phyloP scores from a whole-genome alignment of 1,284 basidiomycete species.

The Naganishia sp. region DNA sequence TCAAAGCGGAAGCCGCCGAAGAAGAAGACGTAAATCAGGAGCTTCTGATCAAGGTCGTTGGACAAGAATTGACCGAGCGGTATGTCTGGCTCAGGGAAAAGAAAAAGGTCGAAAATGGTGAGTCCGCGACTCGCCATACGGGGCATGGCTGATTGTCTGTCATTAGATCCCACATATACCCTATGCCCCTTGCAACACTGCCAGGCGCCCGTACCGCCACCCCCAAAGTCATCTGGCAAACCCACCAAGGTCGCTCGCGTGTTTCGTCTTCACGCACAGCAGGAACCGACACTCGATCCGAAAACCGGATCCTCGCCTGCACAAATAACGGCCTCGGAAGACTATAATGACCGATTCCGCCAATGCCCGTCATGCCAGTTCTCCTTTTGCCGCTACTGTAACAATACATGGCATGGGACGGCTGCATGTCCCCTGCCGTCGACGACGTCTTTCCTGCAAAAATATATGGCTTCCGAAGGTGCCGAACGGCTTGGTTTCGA shows the following conservation, averaged over 20 bases:
- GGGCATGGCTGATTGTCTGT: too few relatives aligned
- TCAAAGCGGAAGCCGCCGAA: constrained; percentile 32
- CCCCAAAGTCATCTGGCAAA: constrained; percentile 32
- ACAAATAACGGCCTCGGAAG: constrained; percentile 5
- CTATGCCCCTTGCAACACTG: constrained; percentile 50
- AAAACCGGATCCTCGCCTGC: background rate
- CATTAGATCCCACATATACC: constrained; percentile 46
- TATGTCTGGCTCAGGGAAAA: constrained; percentile 46
- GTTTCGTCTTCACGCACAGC: constrained; percentile 22
- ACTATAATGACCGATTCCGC: constrained; percentile 32
- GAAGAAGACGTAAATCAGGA: constrained; percentile 22
- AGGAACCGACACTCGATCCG: background rate
- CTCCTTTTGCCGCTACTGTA: constrained; percentile 35
- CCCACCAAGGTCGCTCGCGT: constrained; percentile 3
- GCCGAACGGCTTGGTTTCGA: constrained; percentile 42
- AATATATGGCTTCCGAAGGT: constrained; percentile 46
- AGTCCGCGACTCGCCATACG: constrained; percentile 20
- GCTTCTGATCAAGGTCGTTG: constrained; percentile 62
- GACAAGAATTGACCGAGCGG: constrained; percentile 40
- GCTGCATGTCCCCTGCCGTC: constrained; percentile 45
- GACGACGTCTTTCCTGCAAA: constrained; percentile 41
- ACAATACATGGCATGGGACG: constrained; percentile 28
- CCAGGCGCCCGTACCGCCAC: constrained; percentile 50
- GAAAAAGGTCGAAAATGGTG: constrained; percentile 47
- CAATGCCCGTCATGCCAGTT: constrained; percentile 33